phyloP scores from a whole-genome alignment of 495 filamentous ascomycete genomes.

The Aspergillus conjunctus region DNA sequence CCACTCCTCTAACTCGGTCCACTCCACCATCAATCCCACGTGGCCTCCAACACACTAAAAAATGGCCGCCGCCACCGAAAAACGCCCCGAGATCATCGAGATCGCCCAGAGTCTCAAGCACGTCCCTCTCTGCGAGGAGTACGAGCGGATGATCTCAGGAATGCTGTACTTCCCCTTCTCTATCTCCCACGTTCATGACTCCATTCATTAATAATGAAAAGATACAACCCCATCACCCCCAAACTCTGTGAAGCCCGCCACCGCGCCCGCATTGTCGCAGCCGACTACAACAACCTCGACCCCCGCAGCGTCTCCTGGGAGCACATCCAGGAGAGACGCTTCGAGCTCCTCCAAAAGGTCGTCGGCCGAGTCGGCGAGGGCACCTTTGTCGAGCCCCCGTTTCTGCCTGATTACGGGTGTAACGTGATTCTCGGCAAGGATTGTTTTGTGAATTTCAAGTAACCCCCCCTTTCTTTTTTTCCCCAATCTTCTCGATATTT shows the following conservation, averaged over 20 bases:
- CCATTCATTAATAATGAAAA: neutral
- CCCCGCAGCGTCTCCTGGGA: constrained; percentile 42
- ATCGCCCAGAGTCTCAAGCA: constrained; percentile 42
- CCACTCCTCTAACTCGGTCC: no score
- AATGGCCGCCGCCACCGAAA: constrained; percentile 36
- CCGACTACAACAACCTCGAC: constrained; percentile 53
- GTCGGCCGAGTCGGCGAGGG: constrained; percentile 48
- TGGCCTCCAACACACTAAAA: no score
- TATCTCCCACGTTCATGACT: no score
- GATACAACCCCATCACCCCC: constrained; percentile 48
- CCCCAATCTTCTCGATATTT: no score
- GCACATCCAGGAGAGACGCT: constrained; percentile 34
- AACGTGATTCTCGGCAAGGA: constrained; percentile 53
- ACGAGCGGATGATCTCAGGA: constrained; percentile 55
- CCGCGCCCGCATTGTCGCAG: constrained; percentile 42
- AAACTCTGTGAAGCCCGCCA: constrained; percentile 46
- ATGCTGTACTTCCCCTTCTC: constrained; percentile 41
- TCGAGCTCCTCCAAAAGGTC: constrained; percentile 42
- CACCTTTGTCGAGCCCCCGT: constrained; percentile 53
- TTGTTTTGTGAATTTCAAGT: constrained; percentile 58
- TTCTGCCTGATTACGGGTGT: constrained; percentile 58
- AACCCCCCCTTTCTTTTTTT: constrained; percentile 10
- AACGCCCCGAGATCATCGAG: constrained; percentile 48
- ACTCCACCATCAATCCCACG: no score
- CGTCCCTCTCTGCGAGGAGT: constrained; percentile 44